Base-by-base conservation (phyloP, 1,139 yeast genomes). In the Keqinozyma sinolaborantium region DNA sequence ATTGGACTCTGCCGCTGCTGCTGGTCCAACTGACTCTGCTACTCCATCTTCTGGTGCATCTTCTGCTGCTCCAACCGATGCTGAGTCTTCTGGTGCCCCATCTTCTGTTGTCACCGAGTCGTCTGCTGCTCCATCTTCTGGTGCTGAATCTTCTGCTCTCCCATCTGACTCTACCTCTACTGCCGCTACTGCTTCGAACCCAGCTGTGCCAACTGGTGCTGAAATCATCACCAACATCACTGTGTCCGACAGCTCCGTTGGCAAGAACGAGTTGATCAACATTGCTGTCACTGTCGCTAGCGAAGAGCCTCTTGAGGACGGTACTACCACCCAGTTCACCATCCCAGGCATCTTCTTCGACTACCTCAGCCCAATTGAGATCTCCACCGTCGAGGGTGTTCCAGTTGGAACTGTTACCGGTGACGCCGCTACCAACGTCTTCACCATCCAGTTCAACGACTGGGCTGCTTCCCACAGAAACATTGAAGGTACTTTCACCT, bases 51-150 rank as follows among this genome's bases (percentile, higher is more conserved):
- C 33, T 20, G 33, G 30, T 18, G 12, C 23, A 11, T 5, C 31
- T 10, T 26, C 36, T 4, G 25, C 30, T 14, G 23, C 48, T 15
- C 42, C 43, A 7, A 53, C 64, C 3, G 49, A 59, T 16, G 50
- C 60, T 5, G 36, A 56, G 12, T 52, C 33, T 2, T 40, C 64
- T 24, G 64, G 64, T 24, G 57, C 30, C 29, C 24, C 30, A 3
- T 23, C 37, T 19, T 24, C 32, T 29, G 33, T 10, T 14, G 27
- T 28, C 27, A 23, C 31, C 16, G 27, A 3, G 5, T 14, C 32
- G 21, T 21, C 33, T 10, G 21, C 30, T 30, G 23, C 34, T 23
- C 31, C n/a, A 16, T 29, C 33, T 16, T 26, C 35, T 15, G 31
- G 8, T 3, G 24, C 29, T 12, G 23, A 24, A n/a, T 14, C 31